A percentile compares a stretch with the other conserved stretches of the same genome.
These are phyloP conservation scores for Aspergillus incahuasiensis DNA, from an alignment of 495 filamentous ascomycete species.

Conservation along the genomic window DNA sequence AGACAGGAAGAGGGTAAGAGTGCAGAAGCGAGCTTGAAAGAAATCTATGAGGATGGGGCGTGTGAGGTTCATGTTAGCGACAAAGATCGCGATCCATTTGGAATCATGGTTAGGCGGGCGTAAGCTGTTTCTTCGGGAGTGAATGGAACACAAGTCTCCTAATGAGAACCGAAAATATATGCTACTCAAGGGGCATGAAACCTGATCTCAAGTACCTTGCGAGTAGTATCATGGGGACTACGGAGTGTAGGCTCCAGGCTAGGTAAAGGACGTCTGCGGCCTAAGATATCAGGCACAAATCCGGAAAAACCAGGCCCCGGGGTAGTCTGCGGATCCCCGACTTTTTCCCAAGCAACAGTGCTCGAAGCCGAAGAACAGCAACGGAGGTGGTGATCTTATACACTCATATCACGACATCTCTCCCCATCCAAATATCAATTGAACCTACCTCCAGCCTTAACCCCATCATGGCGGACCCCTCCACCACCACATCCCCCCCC, in stretches of 20 bases:
- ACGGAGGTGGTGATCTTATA: background rate
- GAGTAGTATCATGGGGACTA: too few relatives aligned
- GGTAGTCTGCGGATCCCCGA: conserved; percentile 8
- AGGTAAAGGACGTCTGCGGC: too few relatives aligned
- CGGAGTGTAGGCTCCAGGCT: too few relatives aligned
- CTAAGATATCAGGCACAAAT: background rate
- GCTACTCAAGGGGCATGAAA: too few relatives aligned
- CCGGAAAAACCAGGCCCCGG: conserved; percentile 14
- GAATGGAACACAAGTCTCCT: too few relatives aligned
- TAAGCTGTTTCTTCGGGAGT: background rate
- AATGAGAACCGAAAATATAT: too few relatives aligned
- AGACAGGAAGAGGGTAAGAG: conserved; percentile 30
- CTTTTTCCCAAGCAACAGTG: conserved; percentile 12
- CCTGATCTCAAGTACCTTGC: too few relatives aligned
- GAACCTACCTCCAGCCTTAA: background rate
- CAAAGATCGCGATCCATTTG: conserved; percentile 74
- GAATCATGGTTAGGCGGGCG: conserved; percentile 51
- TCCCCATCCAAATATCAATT: background rate
- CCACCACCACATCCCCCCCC: conserved; percentile 28
- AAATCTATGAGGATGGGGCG: conserved; percentile 44
- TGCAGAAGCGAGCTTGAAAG: conserved; percentile 31
- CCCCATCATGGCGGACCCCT: conserved; percentile 33
- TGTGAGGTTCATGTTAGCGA: conserved; percentile 70
- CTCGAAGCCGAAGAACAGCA: background rate
- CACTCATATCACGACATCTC: background rate